These are phyloP conservation scores for Pseudopyricularia javanii DNA, from an alignment of 2,329 filamentous ascomycete genomes.

Conservation along the genomic window DNA sequence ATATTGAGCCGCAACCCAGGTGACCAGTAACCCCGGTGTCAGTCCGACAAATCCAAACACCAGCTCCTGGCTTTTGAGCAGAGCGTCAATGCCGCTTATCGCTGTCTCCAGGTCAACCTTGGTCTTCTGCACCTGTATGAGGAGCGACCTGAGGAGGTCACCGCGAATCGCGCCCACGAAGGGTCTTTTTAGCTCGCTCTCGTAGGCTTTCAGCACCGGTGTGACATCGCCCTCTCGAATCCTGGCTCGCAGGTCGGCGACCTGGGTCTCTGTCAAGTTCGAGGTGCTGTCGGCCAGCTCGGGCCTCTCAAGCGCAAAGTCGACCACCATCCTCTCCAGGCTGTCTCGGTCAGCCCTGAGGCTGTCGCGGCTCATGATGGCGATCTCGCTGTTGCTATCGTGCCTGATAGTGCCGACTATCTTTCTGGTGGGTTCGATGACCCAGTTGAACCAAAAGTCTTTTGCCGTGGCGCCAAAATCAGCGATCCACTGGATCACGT, in stretches of 20 bases:
- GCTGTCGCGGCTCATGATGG: constrained; percentile 90
- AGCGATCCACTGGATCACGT: constrained; percentile 67
- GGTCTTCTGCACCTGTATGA: constrained; percentile 97
- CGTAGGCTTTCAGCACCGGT: constrained; percentile 80
- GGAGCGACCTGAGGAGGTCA: constrained; percentile 75
- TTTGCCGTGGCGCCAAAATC: constrained; percentile 67
- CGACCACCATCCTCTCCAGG: constrained; percentile 93
- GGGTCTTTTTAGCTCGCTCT: constrained; percentile 73
- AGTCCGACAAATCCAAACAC: constrained; percentile 96
- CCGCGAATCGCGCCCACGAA: constrained; percentile 73
- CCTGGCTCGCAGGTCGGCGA: constrained; percentile 62
- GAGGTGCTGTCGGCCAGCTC: constrained; percentile 34
- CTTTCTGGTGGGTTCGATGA: constrained; percentile 72
- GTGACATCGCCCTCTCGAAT: constrained; percentile 90
- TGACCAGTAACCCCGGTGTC: constrained; percentile 84
- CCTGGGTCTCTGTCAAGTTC: constrained; percentile 53
- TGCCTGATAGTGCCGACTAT: constrained; percentile 87
- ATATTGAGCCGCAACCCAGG: constrained; percentile 62
- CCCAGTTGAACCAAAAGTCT: constrained; percentile 96
- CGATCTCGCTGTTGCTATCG: constrained; percentile 84
- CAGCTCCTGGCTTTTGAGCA: constrained; percentile 91
- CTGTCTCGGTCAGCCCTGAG: constrained; percentile 83
- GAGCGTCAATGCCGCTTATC: constrained; percentile 85
- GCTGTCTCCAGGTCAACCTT: constrained; percentile 97
- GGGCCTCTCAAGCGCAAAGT: constrained; percentile 80